These are phyloP conservation scores for Parastagonospora nodorum DNA, from an alignment of 2,329 filamentous ascomycete genomes.

Conservation along the genomic window DNA sequence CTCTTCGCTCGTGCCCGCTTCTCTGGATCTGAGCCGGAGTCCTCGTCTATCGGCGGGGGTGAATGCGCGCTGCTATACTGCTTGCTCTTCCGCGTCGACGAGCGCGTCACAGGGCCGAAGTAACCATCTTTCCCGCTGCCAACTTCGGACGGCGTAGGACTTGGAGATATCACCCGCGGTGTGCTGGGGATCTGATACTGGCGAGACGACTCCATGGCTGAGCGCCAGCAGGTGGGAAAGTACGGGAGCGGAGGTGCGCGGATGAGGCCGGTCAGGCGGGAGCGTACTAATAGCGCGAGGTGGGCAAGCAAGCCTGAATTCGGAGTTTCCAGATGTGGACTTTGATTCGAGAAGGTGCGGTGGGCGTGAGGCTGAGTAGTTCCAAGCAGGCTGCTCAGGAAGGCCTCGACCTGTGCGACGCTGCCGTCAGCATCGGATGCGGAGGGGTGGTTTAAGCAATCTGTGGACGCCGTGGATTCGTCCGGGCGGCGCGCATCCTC, in stretches of 20 bases:
- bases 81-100: slow-evolving; percentile 68
- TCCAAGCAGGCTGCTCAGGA: slow-evolving; percentile 17
- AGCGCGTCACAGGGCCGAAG: slow-evolving; percentile 77
- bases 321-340: slow-evolving; percentile 11
- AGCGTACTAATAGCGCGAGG: slow-evolving; percentile 32
- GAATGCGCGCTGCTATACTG: slow-evolving; percentile 54
- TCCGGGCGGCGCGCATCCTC: slow-evolving; percentile 43
- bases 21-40: slow-evolving; percentile 60
- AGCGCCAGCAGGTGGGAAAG: slow-evolving; percentile 52
- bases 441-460: slow-evolving; percentile 15
- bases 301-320: slow-evolving; percentile 23
- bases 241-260: slow-evolving; percentile 63
- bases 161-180: slow-evolving; percentile 88
- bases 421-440: slow-evolving; percentile 17
- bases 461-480: slow-evolving; percentile 34
- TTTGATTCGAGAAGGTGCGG: not conserved
- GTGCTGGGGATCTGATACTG: slow-evolving; percentile 71
- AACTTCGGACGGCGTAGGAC: slow-evolving; percentile 61
- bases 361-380: slow-evolving; percentile 20
- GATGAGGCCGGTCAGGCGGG: slow-evolving; percentile 62
- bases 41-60: slow-evolving; percentile 66
- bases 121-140: slow-evolving; percentile 62
- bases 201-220: slow-evolving; percentile 53
- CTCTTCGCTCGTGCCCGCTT: slow-evolving; percentile 71
- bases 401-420: slow-evolving; percentile 31